Conservation (phyloP, 441 rosid species). For the Geranium incanum region DNA sequence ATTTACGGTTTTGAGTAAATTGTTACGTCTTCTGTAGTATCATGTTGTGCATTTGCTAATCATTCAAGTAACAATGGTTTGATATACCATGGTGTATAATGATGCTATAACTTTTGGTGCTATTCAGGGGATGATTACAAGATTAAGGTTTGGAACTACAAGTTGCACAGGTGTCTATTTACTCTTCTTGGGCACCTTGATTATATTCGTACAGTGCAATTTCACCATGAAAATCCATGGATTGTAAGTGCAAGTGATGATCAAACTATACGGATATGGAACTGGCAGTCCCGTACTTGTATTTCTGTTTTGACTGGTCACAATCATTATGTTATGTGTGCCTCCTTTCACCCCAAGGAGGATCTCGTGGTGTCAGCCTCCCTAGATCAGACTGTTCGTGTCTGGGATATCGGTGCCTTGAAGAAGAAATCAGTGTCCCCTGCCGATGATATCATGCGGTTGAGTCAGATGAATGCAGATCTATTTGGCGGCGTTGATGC, state of each 20-base stretch:
- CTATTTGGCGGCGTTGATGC: slow-evolving; percentile 87
- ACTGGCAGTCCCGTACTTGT: slow-evolving; percentile 87
- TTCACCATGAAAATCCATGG: slow-evolving; percentile 84
- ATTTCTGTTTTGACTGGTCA: slow-evolving; percentile 79
- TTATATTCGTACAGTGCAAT: slow-evolving; percentile 80
- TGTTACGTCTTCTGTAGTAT: neutral
- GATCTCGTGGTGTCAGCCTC: slow-evolving; percentile 89
- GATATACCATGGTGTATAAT: too few species aligned
- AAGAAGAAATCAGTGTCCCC: slow-evolving; percentile 80
- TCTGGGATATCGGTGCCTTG: slow-evolving; percentile 79
- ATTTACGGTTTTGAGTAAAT: neutral
- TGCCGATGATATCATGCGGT: slow-evolving; percentile 69
- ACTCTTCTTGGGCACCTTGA: slow-evolving; percentile 91
- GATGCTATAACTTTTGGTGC: slow-evolving; percentile 7
- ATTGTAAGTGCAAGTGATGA: slow-evolving; percentile 93
- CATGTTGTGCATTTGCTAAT: neutral
- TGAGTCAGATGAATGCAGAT: slow-evolving; percentile 77
- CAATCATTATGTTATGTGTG: slow-evolving; percentile 93
- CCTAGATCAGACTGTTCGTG: slow-evolving; percentile 59
- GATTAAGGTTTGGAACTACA: slow-evolving; percentile 86
- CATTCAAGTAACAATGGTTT: neutral
- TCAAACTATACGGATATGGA: slow-evolving; percentile 86
- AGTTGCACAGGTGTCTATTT: slow-evolving; percentile 68
- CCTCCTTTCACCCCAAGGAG: slow-evolving; percentile 84
- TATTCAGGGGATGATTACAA: slow-evolving; percentile 69